A percentile compares a stretch with the other conserved stretches of the same genome.
These are phyloP conservation scores for Blumeria graminis DNA, from an alignment of 2,329 filamentous ascomycete genomes.

Conservation along the genomic window DNA sequence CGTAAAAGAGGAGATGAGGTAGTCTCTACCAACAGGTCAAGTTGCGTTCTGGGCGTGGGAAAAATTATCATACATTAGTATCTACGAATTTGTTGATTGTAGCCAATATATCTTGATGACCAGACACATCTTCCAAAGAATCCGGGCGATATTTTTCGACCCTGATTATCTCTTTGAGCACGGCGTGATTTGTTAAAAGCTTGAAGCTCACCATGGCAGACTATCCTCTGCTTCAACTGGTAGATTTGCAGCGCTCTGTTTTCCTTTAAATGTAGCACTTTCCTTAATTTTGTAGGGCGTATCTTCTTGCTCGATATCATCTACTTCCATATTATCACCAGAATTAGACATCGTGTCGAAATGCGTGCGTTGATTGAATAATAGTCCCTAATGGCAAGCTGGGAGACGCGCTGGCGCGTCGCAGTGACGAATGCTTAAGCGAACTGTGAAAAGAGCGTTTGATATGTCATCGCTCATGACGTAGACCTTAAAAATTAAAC, in stretches of 20 bases:
- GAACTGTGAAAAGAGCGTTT: no score
- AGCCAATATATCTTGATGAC: constrained; percentile 87
- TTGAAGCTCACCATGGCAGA: constrained; percentile 49
- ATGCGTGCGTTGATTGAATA: no score
- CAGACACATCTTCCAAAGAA: constrained; percentile 75
- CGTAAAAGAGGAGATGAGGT: constrained; percentile 88
- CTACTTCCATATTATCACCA: constrained; percentile 43
- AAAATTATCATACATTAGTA: constrained; percentile 34
- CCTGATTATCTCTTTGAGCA: constrained; percentile 22
- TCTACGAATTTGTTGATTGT: constrained; percentile 98
- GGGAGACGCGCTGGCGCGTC: no score
- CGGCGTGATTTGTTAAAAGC: no score
- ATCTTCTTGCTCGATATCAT: constrained; percentile 26
- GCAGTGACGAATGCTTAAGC: no score
- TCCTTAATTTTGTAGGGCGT: constrained; percentile 48
- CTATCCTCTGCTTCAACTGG: constrained; percentile 86
- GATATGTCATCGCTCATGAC: no score
- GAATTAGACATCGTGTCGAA: background rate
- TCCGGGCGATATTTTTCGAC: constrained; percentile 92
- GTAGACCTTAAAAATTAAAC: no score
- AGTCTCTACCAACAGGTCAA: constrained; percentile 29
- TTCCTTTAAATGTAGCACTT: constrained; percentile 55
- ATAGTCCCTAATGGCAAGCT: no score
- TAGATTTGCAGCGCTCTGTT: constrained; percentile 75
- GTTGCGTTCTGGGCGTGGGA: background rate